Base-by-base conservation (phyloP, 192 early-diverging fungal species). In the Podila epicladia region DNA sequence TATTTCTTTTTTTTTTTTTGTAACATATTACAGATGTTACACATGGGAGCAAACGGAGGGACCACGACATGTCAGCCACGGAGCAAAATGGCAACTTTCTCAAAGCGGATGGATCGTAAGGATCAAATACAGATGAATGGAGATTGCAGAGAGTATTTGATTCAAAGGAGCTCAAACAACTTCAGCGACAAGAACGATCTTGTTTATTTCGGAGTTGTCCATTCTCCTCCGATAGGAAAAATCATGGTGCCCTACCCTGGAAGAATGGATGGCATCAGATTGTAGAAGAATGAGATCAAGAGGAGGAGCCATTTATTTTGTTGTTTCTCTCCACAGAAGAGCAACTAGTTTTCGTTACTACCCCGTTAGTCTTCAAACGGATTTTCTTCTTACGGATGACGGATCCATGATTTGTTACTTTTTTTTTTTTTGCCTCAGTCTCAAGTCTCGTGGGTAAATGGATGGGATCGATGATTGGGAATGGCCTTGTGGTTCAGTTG, bases 131-230 rank as follows among this genome's bases (percentile, higher is more conserved):
- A 37, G 12, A 45, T 12, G 15, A 8, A 45, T 45, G 41, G 41
- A 45, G 15, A 45, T 45, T 37, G 35, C 0, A 37, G 3, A 17
- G 53, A 55, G 20, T 24, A 24, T 3, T 55, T n/a, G 53, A 55
- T 55, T 8, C n/a, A 24, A 55, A 55, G 53, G 53, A 55, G 53
- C 53, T 55, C 24, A 17, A 55, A 55, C 53, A n/a, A 53, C 19
- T 9, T 51, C 19, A 53, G 8, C 20, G 51, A 24, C 6, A 24
- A 26, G 22, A 55, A 55, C 6, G 53, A 55, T 26, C 6, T 55
- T 55, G 53, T 55, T 55, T 55, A 24, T 55, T 22, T 55, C 53
- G 53, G 53, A 55, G 53, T 55, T 55, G 53, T 24, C 53, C 17
- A 0, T 55, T 55, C 4, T 55, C 35, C 35, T 17, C 41, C 15